Evolutionary conservation across 805 yeast species (phyloP).

Genomic region (Cyberlindnera americana): DNA sequence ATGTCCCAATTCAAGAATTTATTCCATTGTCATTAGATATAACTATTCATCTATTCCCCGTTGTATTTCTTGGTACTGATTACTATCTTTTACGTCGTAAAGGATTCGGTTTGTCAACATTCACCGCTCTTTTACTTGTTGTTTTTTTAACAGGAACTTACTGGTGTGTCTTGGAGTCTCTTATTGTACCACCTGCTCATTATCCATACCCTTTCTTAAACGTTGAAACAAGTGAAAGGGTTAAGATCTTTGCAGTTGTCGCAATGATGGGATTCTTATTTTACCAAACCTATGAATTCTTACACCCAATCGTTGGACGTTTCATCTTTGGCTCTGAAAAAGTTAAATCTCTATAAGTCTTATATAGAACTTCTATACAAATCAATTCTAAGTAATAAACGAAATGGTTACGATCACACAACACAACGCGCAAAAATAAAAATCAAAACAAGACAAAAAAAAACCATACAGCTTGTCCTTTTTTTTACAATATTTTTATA

Average conservation of each 20-base stretch:
- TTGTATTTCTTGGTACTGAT: constrained; percentile 48
- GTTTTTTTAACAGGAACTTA: constrained; percentile 42
- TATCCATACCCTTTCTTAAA: constrained; percentile 72
- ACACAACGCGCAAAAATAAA: neutral
- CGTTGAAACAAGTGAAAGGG: constrained; percentile 42
- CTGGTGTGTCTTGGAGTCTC: constrained; percentile 47
- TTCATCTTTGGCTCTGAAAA: constrained; percentile 4
- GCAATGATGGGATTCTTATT: constrained; percentile 34
- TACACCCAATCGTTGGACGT: constrained; percentile 23
- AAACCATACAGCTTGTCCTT: too few species aligned
- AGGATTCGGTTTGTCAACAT: constrained; percentile 35
- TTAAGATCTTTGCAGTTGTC: constrained; percentile 46
- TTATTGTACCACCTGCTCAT: constrained; percentile 45
- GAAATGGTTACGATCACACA: neutral
- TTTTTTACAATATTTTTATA: too few species aligned
- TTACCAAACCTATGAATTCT: constrained; percentile 28
- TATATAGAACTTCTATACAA: too few species aligned
- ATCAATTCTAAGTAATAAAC: too few species aligned
- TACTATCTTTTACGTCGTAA: constrained; percentile 50
- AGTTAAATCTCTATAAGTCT: constrained; percentile 3
- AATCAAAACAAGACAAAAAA: too few species aligned
- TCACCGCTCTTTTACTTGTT: constrained; percentile 39
- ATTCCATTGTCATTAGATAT: constrained; percentile 55
- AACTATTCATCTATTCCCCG: constrained; percentile 58
- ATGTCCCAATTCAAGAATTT: constrained; percentile 23